Conservation (phyloP, 73 alveolate species). For the Tetrahymena elliotti region DNA sequence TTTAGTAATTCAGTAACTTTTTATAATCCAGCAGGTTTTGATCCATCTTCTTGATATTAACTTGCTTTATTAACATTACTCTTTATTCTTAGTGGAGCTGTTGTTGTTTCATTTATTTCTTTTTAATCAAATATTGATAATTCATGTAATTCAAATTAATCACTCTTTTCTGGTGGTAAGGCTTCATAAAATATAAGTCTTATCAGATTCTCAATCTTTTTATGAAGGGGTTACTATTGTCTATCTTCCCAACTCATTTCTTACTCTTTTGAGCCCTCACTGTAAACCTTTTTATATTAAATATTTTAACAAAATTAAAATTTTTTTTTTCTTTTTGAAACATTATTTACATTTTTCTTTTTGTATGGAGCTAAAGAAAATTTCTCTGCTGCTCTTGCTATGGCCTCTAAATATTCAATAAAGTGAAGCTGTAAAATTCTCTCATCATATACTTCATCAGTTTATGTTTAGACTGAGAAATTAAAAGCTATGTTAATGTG, state of each 20-base stretch:
- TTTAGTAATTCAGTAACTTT: neutral
- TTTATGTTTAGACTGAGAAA: constrained; percentile 67
- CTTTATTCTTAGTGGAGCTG: neutral
- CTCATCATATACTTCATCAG: constrained; percentile 57
- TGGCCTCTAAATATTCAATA: constrained; percentile 67
- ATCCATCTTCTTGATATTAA: neutral
- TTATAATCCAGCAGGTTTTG: neutral
- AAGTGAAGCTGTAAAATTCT: constrained; percentile 60
- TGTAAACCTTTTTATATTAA: neutral
- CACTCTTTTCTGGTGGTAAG: neutral
- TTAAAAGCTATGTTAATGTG: constrained; percentile 54
- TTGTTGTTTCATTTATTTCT: neutral
- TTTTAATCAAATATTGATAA: neutral
- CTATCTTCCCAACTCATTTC: neutral
- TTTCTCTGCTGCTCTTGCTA: constrained; percentile 65
- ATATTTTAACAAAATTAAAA: too few relatives aligned
- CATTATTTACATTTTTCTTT: neutral
- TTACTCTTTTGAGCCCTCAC: neutral
- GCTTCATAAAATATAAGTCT: neutral
- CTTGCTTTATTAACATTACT: neutral
- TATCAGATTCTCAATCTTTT: neutral
- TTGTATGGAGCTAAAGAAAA: constrained; percentile 4
- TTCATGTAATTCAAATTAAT: neutral
- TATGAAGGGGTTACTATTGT: neutral
- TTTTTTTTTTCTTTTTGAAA: too few relatives aligned